Conservation (phyloP, 495 filamentous ascomycete species). For the Penicillium cinerascens region DNA sequence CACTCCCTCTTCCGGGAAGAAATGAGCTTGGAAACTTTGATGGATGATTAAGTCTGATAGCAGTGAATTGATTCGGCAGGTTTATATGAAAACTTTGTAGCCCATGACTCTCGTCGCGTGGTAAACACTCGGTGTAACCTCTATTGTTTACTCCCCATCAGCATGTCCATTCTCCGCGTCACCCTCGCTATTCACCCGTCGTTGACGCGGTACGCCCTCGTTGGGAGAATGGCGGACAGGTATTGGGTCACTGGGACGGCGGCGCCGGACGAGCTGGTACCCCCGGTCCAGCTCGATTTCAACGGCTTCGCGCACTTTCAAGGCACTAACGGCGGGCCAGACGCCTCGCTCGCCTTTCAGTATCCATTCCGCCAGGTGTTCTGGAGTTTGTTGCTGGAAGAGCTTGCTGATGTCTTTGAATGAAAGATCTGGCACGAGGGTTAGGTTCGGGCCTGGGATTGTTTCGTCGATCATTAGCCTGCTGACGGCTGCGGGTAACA, state of each 20-base stretch:
- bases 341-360: constrained; percentile 78
- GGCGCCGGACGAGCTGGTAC: constrained; percentile 72
- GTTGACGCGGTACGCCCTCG: constrained; percentile 27
- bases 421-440: constrained; percentile 76
- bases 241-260: constrained; percentile 41
- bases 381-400: constrained; percentile 73
- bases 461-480: constrained; percentile 84
- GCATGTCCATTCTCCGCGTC: constrained; percentile 23
- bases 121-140: background rate
- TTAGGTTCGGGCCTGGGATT: constrained; percentile 75
- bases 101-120: background rate
- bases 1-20: constrained; percentile 7
- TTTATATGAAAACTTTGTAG: background rate
- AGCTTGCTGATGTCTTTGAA: constrained; percentile 68
- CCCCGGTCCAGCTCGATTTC: constrained; percentile 82
- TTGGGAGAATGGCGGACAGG: constrained; percentile 22
- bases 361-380: constrained; percentile 81
- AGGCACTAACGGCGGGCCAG: constrained; percentile 84
- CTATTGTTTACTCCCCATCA: constrained; percentile 20
- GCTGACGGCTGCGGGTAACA: constrained; percentile 65
- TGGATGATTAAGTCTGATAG: background rate
- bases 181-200: constrained; percentile 25
- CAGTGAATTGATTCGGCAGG: background rate
- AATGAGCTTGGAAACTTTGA: background rate
- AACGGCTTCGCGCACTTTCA: constrained; percentile 79